Evolutionary conservation across 305 asterid species (phyloP).

Genomic region (Solanum hybrid): DNA sequence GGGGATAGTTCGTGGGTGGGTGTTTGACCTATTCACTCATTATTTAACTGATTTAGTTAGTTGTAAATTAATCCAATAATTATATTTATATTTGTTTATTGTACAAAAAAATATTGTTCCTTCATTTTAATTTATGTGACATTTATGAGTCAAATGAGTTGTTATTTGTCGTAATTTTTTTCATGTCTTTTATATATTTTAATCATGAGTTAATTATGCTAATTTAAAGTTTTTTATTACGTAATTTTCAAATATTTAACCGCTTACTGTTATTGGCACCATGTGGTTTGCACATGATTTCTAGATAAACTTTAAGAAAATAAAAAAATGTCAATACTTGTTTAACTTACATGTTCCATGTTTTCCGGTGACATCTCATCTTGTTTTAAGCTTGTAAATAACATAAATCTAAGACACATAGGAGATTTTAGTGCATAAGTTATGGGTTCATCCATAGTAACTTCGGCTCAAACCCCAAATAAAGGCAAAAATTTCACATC

Average conservation of each 20-base stretch:
- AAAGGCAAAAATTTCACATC: not conserved
- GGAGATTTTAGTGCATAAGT: not conserved
- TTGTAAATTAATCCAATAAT: not conserved
- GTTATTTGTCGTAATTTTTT: not conserved
- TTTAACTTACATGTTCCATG: not conserved
- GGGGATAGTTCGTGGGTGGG: not conserved
- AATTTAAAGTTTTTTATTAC: not conserved
- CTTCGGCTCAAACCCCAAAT: not conserved
- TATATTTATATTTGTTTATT: too few species aligned
- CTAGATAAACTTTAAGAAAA: not conserved
- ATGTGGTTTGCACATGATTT: not conserved
- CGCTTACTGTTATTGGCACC: not conserved
- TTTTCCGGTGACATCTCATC: not conserved
- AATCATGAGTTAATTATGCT: not conserved
- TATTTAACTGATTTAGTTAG: not conserved
- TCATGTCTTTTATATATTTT: not conserved
- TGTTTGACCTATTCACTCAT: not conserved
- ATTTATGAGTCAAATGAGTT: not conserved
- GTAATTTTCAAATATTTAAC: not conserved
- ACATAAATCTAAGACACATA: not conserved
- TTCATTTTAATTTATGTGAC: not conserved
- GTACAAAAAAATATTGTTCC: not conserved
- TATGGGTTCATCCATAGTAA: not conserved
- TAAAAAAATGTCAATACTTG: not conserved
- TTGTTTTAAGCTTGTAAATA: not conserved